phyloP scores from a whole-genome alignment of 352 stramenopile species.

The Peronospora destructor region DNA sequence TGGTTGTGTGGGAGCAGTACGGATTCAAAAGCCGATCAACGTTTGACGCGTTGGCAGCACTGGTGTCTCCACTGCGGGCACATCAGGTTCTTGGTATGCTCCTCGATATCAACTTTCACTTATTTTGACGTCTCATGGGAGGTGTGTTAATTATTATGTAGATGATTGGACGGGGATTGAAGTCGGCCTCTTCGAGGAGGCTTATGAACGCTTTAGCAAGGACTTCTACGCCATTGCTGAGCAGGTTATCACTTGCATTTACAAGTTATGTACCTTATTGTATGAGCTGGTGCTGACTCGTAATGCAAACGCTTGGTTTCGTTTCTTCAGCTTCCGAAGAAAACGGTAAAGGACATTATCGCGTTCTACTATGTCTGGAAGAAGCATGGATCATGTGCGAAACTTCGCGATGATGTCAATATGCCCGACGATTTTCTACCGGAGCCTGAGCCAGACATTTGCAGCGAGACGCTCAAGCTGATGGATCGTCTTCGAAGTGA shows the following conservation, averaged over 20 bases:
- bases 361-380: constrained; percentile 87
- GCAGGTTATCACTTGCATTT: constrained; percentile 30
- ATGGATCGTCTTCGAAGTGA: constrained; percentile 59
- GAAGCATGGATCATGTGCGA: constrained; percentile 50
- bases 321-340: constrained; percentile 45
- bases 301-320: background rate
- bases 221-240: constrained; percentile 71
- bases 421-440: constrained; percentile 41
- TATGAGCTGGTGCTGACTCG: background rate
- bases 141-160: constrained; percentile 16
- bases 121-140: constrained; percentile 2
- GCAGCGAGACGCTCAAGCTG: constrained; percentile 48
- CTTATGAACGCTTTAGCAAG: constrained; percentile 67
- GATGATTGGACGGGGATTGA: constrained; percentile 73
- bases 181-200: constrained; percentile 71
- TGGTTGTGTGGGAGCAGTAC: constrained; percentile 33
- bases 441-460: constrained; percentile 48
- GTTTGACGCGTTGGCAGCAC: constrained; percentile 53
- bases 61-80: constrained; percentile 59
- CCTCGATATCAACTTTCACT: background rate
- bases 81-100: constrained; percentile 61
- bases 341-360: constrained; percentile 59
- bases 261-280: background rate
- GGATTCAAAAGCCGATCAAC: constrained; percentile 62
- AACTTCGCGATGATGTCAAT: constrained; percentile 30